Evolutionary conservation across 495 filamentous ascomycete species (phyloP), one percentile per base, ranked within the genome.

Genomic region (Tetracladium marchalianum): DNA sequence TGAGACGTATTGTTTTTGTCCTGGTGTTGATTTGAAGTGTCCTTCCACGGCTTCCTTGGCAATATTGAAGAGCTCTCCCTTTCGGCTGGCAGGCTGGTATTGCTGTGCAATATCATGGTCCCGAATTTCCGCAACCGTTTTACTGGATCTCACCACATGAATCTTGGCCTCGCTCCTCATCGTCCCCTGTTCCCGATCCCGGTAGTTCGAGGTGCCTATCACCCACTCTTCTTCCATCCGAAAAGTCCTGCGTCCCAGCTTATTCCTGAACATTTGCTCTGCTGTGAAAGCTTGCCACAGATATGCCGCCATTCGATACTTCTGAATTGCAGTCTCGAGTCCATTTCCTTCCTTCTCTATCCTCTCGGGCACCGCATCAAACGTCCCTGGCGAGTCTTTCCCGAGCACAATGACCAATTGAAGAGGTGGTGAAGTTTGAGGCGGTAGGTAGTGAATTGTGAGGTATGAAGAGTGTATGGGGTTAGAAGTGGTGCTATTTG

Each of bases 221-320:
- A 87, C 84, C 90, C 90, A 96, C 54, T 90, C 86, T 61, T 96
- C 90, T 44, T 96, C 90, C 52, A 90, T 86, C 35, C 89, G 72
- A 59, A 95, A 95, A 38, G 79, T 84, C 17, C 90, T 76, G 19
- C 90, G 75, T 2, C 87, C 87, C 43, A 95, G 75, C 38, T 79
- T 81, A 62, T 90, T 83, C 47, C 87, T 84, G 62, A 76, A 82
- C 89, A 95, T 95, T 59, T 96, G 88, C 58, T 95, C 88, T 11
- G 84, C 86, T 0, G 90, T 96, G 57, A 92, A 95, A 7, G 88
- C 87, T 61, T 95, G 90, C 90, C 90, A 96, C 2, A 96, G 72
- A 60, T 95, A 93, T 13, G 87, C 89, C 17, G 87, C 81, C 80
- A 88, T 93, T 44, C 87, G 76, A 56, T 86, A 94, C 62, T 95